phyloP scores from a whole-genome alignment of 352 stramenopile species.

The Phytopythium vexans region DNA sequence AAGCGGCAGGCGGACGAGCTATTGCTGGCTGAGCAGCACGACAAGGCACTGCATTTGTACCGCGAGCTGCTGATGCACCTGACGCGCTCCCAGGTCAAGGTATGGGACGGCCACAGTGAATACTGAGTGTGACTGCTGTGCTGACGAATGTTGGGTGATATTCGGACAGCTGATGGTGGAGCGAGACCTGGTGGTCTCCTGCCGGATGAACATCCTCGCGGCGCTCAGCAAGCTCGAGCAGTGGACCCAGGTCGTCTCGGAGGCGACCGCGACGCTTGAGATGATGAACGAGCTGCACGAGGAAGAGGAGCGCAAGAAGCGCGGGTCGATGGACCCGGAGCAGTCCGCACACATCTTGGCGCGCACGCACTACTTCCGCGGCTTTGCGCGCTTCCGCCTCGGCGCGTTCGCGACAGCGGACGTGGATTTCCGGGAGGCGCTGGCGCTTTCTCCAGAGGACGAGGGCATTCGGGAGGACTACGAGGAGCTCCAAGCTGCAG shows the following conservation, averaged over 20 bases:
- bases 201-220: constrained; percentile 63
- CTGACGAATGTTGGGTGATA: neutral
- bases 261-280: constrained; percentile 40
- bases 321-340: constrained; percentile 13
- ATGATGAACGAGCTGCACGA: constrained; percentile 43
- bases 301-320: constrained; percentile 21
- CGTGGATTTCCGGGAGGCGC: constrained; percentile 44
- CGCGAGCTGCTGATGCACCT: constrained; percentile 70
- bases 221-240: constrained; percentile 54
- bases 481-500: constrained; percentile 37
- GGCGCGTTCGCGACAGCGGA: constrained; percentile 34
- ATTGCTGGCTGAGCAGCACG: constrained; percentile 43
- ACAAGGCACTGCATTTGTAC: constrained; percentile 59
- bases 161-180: constrained; percentile 37
- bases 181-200: constrained; percentile 61
- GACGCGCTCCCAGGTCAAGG: constrained; percentile 62
- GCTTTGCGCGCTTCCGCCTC: constrained; percentile 49
- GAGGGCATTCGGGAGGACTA: constrained; percentile 49
- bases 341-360: constrained; percentile 31
- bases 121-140: no score
- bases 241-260: constrained; percentile 41
- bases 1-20: constrained; percentile 69
- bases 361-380: constrained; percentile 59
- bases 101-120: constrained; percentile 2
- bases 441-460: constrained; percentile 50